These are phyloP conservation scores for Pestalotiopsis sp. DNA, from an alignment of 2,329 filamentous ascomycete genomes.

Conservation along the genomic window DNA sequence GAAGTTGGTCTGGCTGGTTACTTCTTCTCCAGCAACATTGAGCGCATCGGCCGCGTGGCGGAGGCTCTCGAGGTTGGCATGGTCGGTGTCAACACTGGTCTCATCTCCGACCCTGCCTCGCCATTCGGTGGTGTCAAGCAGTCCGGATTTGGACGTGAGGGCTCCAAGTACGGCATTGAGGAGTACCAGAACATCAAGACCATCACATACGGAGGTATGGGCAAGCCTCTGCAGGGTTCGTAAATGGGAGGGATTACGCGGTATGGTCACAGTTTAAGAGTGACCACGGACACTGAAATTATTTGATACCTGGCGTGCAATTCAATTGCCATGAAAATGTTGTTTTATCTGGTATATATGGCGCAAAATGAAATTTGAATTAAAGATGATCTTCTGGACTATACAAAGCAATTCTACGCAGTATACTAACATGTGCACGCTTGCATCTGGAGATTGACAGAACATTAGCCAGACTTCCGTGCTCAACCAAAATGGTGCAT, in stretches of 20 bases:
- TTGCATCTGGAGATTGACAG: too few relatives aligned
- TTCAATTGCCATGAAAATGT: background rate
- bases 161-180: slow-evolving; percentile 74
- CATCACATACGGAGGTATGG: slow-evolving; percentile 56
- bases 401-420: too few relatives aligned
- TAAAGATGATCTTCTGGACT: too few relatives aligned
- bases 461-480: too few relatives aligned
- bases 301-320: slow-evolving; percentile 2
- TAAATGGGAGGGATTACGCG: background rate
- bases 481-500: too few relatives aligned
- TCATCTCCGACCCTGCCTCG: slow-evolving; percentile 60
- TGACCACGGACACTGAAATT: background rate
- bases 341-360: background rate
- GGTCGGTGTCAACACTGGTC: slow-evolving; percentile 81
- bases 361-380: background rate
- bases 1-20: slow-evolving; percentile 92
- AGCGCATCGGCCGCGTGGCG: slow-evolving; percentile 62
- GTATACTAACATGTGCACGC: too few relatives aligned
- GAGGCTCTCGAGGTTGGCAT: slow-evolving; percentile 81
- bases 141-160: slow-evolving; percentile 80
- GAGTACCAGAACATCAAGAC: slow-evolving; percentile 79
- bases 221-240: slow-evolving; percentile 53
- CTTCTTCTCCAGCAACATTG: slow-evolving; percentile 76
- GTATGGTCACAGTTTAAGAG: background rate
- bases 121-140: slow-evolving; percentile 83